Evolutionary conservation across 1,284 basidiomycete species (phyloP), one percentile per base, ranked within the genome.

Genomic region (Pseudozyma thailandica): DNA sequence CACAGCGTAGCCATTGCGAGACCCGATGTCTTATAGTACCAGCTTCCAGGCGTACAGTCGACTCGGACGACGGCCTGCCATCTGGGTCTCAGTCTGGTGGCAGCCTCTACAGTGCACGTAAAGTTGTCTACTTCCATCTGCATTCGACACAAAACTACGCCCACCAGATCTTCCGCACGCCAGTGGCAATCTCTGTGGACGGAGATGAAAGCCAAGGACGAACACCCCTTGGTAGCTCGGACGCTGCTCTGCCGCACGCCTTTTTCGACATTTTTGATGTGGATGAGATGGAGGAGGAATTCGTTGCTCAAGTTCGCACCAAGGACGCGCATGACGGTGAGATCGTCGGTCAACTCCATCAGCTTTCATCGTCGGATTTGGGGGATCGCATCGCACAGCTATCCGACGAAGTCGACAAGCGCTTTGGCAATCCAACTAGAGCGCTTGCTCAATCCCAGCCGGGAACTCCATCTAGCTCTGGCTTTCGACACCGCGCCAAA

Each of bases 81-180:
- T 59, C 55, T 21, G 21, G 42, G 3, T 5, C 52, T 15, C 37
- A 50, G 4, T 16, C 39, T 10, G 27, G 12, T 13, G 25, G 51
- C 1, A 56, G 31, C 18, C 54, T 64, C 13, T 46, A 48, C 9
- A 58, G 65, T 31, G 63, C 62, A 6, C 53, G 77, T 39, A 65
- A 74, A 37, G 44, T 79, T 39, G 50, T 79, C 39, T 79, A 74
- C 47, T 80, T 72, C 57, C 77, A 79, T 27, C 43, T 80, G 20
- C 75, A 80, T 41, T 38, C 49, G 15, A 38, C 44, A 28, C 52
- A 68, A 5, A 49, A 33, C 18, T 80, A 70, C 35, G 50, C 61
- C 15, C 26, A 52, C 16, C 71, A 79, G 57, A 49, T 48, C 12
- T 23, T 44, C 39, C 74, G 63, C 26, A 46, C 62, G 2, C 30